A percentile compares a stretch with the other conserved stretches of the same genome.
Evolutionary conservation across 768 basidiomycete genomes (phyloP).

Genomic region (Phaeolepiota aurea): DNA sequence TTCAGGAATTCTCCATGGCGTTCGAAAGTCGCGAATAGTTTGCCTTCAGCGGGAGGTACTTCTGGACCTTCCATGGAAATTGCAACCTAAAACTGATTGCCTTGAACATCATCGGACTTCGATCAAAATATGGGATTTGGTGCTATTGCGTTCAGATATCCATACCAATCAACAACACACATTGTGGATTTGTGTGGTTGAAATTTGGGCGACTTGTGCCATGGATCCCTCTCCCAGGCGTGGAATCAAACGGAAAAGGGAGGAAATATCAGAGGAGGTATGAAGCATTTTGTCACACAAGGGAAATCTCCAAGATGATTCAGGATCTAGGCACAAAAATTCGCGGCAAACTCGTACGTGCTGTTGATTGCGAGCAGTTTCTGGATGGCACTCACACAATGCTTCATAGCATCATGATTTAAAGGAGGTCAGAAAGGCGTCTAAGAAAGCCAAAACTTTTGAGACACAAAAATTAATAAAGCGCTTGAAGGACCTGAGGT

Average conservation of each 20-base stretch:
- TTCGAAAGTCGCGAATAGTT: slow-evolving; percentile 49
- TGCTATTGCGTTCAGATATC: background rate
- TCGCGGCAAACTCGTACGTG: slow-evolving; percentile 48
- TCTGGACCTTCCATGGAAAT: background rate
- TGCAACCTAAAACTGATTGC: background rate
- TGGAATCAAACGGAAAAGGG: slow-evolving; percentile 37
- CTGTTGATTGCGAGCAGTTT: background rate
- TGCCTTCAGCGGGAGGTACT: slow-evolving; percentile 31
- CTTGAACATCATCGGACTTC: background rate
- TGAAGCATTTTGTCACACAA: background rate
- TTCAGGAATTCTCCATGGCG: slow-evolving; percentile 50
- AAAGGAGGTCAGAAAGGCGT: slow-evolving; percentile 64
- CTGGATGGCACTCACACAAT: slow-evolving; percentile 3
- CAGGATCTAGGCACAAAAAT: slow-evolving; percentile 35
- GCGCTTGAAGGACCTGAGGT: slow-evolving; percentile 68
- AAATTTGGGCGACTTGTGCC: too few species aligned
- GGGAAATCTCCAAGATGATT: background rate
- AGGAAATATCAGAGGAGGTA: slow-evolving; percentile 25
- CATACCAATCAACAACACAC: too few species aligned
- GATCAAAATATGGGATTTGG: background rate
- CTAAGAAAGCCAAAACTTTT: slow-evolving; percentile 75
- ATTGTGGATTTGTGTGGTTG: too few species aligned
- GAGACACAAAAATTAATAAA: slow-evolving; percentile 82
- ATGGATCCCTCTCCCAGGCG: slow-evolving; percentile 8
- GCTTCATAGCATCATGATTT: slow-evolving; percentile 62